Base-by-base conservation (phyloP, 192 early-diverging fungal species). In the Chytriomyces sp. region DNA sequence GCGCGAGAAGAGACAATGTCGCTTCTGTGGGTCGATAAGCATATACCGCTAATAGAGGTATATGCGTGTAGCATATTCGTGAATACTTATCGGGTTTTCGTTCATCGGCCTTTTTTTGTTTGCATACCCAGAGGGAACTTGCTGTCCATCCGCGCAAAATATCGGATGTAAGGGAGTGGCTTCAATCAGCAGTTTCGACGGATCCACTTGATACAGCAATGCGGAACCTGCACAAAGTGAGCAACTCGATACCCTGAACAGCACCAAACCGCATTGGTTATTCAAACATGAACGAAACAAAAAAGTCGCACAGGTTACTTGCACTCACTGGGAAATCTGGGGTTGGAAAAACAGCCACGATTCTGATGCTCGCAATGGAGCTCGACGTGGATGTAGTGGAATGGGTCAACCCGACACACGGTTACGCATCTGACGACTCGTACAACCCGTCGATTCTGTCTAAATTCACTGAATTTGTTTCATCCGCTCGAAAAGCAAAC, bases 301-400 rank as follows among this genome's bases (percentile, higher is more conserved):
- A 10, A 65, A 10, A 50, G 75, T 62, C 72, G 13, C 68, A 78
- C 45, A 53, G 77, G 13, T 18, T 86, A 4, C 71, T 85, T 18
- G 75, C 76, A 7, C 67, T 86, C 10, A 85, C 85, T 18, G 85
- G 85, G 18, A 84, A 82, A 4, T 85, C 81, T 6, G 85, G 85
- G 1, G 69, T 79, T 6, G 85, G 81, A 20, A 86, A 86, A 74
- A 85, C 85, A 3, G 82, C 85, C 16, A 69, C 76, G 28, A 45
- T 86, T 23, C 59, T 61, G 35, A 60, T 77, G 76, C 71, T 86
- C 18, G 28, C 82, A 10, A 77, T 49, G 45, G 82, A 86, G 59
- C 50, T 86, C 67, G 20, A 63, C n/a, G 80, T 77, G 62, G 78
- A 86, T 26, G 78, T 86, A 5, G 6, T 82, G 1, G 85, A 86